Conservation (phyloP, 177 flowering plant genomes). For the Tripterygium wilfordii region DNA sequence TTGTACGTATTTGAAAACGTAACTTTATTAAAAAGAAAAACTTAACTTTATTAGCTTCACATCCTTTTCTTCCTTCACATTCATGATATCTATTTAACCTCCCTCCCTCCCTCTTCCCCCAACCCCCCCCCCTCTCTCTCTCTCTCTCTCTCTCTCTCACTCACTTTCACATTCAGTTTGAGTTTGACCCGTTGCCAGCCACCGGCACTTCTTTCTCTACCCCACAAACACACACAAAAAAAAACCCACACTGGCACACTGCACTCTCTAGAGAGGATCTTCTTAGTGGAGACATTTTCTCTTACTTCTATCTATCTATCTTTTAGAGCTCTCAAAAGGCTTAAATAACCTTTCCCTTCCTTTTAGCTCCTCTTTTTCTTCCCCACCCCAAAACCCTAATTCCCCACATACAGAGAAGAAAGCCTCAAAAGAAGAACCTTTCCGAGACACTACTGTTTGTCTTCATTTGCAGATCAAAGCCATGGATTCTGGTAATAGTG, state of each 20-base stretch:
- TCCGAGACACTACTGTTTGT: too few species aligned
- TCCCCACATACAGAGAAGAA: slow-evolving; percentile 1
- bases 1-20: too few species aligned
- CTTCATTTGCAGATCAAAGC: too few species aligned
- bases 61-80: slow-evolving; percentile 35
- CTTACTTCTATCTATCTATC: slow-evolving; percentile 1
- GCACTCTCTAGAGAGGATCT: slow-evolving; percentile 17
- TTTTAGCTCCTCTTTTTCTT: slow-evolving; percentile 6
- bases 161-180: slow-evolving; percentile 22
- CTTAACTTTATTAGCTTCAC: not conserved
- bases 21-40: too few species aligned
- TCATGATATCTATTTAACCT: too few species aligned
- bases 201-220: slow-evolving; percentile 24
- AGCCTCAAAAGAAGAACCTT: too few species aligned
- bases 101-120: slow-evolving; percentile 6
- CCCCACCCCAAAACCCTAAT: slow-evolving; percentile 24
- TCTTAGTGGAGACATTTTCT: slow-evolving; percentile 17
- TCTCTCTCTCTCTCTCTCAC: slow-evolving; percentile 10
- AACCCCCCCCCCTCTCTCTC: slow-evolving; percentile 4
- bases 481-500: slow-evolving; percentile 45
- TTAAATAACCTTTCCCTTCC: slow-evolving; percentile 12
- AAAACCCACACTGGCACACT: slow-evolving; percentile 42
- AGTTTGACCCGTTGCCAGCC: slow-evolving; percentile 53
- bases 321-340: slow-evolving; percentile 11
- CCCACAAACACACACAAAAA: too few species aligned